These are phyloP conservation scores for Phoma sp. DNA, from an alignment of 2,329 filamentous ascomycete genomes.

Conservation along the genomic window DNA sequence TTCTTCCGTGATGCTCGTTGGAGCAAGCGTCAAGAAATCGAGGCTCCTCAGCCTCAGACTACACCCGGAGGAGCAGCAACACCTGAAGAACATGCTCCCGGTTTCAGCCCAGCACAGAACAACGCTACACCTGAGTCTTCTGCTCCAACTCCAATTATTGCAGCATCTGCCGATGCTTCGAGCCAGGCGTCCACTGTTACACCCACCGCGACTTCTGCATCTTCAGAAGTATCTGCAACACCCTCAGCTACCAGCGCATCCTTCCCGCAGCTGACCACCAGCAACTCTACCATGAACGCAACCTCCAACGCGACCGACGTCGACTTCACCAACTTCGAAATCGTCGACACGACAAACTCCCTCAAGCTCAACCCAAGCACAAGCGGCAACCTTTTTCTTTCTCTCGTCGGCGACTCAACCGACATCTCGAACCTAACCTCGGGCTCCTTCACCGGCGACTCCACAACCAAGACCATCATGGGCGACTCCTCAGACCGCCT, in stretches of 20 bases:
- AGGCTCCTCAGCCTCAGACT: neutral
- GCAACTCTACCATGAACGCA: slow-evolving; percentile 1
- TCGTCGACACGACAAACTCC: slow-evolving; percentile 12
- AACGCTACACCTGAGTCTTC: neutral
- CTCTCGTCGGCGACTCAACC: slow-evolving; percentile 7
- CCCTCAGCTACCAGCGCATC: neutral
- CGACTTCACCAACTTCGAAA: slow-evolving; percentile 6
- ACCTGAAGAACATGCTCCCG: neutral
- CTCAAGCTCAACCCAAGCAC: slow-evolving; percentile 12
- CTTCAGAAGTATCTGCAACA: neutral
- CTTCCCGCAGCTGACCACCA: neutral
- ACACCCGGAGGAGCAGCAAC: neutral
- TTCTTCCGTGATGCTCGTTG: slow-evolving; percentile 7
- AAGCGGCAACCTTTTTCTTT: slow-evolving; percentile 12
- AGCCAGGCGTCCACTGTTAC: neutral
- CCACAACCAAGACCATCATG: slow-evolving; percentile 9
- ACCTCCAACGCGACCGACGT: slow-evolving; percentile 10
- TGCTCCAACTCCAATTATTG: neutral
- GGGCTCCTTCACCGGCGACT: slow-evolving; percentile 9
- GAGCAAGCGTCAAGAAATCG: slow-evolving; percentile 6
- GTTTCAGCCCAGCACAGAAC: slow-evolving; percentile 9
- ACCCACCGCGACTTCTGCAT: neutral
- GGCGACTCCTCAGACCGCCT: slow-evolving; percentile 11
- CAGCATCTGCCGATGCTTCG: neutral
- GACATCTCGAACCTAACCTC: slow-evolving; percentile 9